phyloP scores from a whole-genome alignment of 495 filamentous ascomycete species.

The Tuber borchii region DNA sequence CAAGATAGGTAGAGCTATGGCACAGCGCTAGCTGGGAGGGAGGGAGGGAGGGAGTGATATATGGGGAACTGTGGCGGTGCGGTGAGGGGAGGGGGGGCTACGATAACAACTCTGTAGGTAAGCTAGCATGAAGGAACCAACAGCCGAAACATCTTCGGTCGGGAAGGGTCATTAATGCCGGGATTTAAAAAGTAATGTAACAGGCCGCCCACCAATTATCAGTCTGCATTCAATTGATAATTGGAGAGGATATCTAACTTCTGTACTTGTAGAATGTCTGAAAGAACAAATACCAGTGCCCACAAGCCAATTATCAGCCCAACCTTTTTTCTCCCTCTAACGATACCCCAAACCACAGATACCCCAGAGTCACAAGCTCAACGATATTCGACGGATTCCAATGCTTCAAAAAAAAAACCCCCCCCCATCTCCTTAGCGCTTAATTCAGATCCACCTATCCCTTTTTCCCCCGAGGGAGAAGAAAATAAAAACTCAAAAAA shows the following conservation, averaged over 20 bases:
- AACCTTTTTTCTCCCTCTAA: constrained; percentile 24
- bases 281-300: constrained; percentile 18
- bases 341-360: neutral
- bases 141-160: constrained; percentile 23
- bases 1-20: neutral
- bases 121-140: constrained; percentile 20
- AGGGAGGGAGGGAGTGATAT: neutral
- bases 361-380: constrained; percentile 28
- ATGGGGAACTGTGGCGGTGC: neutral
- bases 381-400: constrained; percentile 49
- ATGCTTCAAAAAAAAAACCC: constrained; percentile 39
- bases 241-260: constrained; percentile 20
- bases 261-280: constrained; percentile 44
- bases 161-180: constrained; percentile 38
- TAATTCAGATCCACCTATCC: neutral
- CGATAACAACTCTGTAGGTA: constrained; percentile 14
- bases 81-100: neutral
- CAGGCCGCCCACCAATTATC: constrained; percentile 31
- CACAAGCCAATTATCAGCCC: neutral
- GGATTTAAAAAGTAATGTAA: constrained; percentile 48
- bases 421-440: too few species aligned
- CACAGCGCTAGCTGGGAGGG: neutral
- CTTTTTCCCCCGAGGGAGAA: neutral
- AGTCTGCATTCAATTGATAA: constrained; percentile 11
- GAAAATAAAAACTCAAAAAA: neutral